phyloP scores from a whole-genome alignment of 768 basidiomycete species.

The Podaxis carcinomalis region DNA sequence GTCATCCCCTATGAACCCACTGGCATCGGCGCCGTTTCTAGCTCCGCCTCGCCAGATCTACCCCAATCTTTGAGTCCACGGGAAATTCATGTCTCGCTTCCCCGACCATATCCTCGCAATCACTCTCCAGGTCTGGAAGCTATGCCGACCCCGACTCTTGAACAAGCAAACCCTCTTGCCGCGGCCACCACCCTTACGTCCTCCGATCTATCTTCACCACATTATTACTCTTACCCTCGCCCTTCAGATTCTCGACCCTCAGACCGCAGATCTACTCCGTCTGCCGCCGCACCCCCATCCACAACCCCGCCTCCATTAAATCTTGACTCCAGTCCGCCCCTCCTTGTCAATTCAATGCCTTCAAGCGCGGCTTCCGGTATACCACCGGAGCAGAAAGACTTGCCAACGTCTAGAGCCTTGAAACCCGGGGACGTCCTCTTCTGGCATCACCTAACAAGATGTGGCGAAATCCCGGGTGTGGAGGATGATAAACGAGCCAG shows the following conservation, averaged over 20 bases:
- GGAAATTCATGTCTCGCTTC: conserved; percentile 10
- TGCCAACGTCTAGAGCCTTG: conserved; percentile 34
- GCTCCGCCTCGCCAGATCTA: not conserved
- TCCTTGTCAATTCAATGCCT: conserved; percentile 21
- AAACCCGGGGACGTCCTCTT: conserved; percentile 60
- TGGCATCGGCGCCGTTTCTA: conserved; percentile 9
- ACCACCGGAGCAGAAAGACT: conserved; percentile 34
- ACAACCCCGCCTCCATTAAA: conserved; percentile 13
- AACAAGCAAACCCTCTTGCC: conserved; percentile 28
- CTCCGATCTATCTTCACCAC: conserved; percentile 18
- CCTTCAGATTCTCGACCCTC: conserved; percentile 20
- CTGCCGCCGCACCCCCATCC: conserved; percentile 8
- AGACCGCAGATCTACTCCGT: conserved; percentile 9
- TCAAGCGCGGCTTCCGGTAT: conserved; percentile 17
- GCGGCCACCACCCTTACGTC: conserved; percentile 20
- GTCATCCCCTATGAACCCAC: conserved; percentile 42
- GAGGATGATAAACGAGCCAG: conserved; percentile 58
- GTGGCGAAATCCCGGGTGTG: conserved; percentile 71
- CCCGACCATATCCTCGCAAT: conserved; percentile 19
- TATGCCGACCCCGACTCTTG: conserved; percentile 35
- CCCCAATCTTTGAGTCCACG: not conserved
- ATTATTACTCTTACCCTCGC: conserved; percentile 6
- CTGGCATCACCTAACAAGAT: conserved; percentile 72
- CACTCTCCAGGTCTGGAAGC: conserved; percentile 28
- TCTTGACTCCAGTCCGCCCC: conserved; percentile 21